Evolutionary conservation across 139 green algal species (phyloP).

Genomic region (Chlorella sorokiniana): DNA sequence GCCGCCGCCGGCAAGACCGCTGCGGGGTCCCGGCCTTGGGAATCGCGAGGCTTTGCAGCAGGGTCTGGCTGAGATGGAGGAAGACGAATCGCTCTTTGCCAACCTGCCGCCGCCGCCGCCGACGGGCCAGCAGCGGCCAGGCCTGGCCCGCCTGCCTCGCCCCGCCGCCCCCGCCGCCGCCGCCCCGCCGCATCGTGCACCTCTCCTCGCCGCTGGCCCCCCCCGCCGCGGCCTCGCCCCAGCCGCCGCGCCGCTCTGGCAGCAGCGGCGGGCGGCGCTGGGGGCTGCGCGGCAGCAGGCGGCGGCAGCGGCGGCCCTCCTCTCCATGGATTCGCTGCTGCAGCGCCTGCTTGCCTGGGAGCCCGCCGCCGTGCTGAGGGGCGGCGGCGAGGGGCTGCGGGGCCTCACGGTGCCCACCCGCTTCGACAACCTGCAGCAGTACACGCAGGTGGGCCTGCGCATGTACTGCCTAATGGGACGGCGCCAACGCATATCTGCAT

Average conservation of each 20-base stretch:
- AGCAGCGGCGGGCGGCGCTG: slow-evolving; percentile 23
- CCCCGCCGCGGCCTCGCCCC: background rate
- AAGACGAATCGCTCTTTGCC: too few species aligned
- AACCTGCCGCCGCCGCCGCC: too few species aligned
- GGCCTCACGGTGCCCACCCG: slow-evolving; percentile 29
- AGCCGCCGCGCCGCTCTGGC: slow-evolving; percentile 10
- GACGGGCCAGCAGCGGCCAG: background rate
- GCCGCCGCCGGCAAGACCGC: background rate
- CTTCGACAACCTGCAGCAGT: slow-evolving; percentile 39
- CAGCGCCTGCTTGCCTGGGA: slow-evolving; percentile 39
- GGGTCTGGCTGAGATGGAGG: background rate
- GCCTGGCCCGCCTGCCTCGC: too few species aligned
- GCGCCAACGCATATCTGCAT: background rate
- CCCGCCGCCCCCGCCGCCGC: background rate
- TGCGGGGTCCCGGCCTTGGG: too few species aligned
- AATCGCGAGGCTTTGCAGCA: background rate
- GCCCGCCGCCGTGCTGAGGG: slow-evolving; percentile 11
- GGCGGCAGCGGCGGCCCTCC: background rate
- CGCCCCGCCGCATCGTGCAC: background rate
- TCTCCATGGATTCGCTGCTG: slow-evolving; percentile 40
- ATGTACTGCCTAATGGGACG: too few species aligned
- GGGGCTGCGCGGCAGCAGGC: background rate
- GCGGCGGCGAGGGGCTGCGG: background rate
- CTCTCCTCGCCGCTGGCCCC: background rate
- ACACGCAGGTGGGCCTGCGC: slow-evolving; percentile 30